These are phyloP conservation scores for Paxillus ammoniavirescens DNA, from an alignment of 768 basidiomycete species.

Conservation along the genomic window DNA sequence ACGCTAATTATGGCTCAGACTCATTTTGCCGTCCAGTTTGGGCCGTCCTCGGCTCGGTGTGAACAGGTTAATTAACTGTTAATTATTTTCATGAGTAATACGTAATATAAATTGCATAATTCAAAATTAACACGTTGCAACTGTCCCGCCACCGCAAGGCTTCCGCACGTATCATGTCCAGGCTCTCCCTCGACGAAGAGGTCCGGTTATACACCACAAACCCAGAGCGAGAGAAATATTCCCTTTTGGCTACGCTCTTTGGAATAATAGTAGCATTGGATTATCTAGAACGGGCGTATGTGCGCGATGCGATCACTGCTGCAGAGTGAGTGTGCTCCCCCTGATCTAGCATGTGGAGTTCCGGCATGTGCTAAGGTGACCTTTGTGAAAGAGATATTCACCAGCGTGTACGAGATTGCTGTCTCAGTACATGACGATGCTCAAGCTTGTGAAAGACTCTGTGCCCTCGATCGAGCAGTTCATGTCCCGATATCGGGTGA, in stretches of 20 bases:
- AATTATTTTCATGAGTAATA: no score
- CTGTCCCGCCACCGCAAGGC: no score
- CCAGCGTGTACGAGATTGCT: conserved; percentile 93
- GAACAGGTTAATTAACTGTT: no score
- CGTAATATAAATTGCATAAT: no score
- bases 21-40: no score
- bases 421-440: conserved; percentile 96
- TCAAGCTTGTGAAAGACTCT: conserved; percentile 90
- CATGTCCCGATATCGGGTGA: conserved; percentile 82
- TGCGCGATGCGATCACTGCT: conserved; percentile 87
- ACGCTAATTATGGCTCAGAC: no score
- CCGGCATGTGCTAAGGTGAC: conserved; percentile 6
- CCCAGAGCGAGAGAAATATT: conserved; percentile 85
- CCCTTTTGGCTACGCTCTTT: conserved; percentile 85
- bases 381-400: conserved; percentile 72
- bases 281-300: conserved; percentile 93
- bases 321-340: conserved; percentile 66
- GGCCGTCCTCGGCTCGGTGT: no score
- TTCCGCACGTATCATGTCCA: conserved; percentile 26
- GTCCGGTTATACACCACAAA: conserved; percentile 86
- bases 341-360: not conserved
- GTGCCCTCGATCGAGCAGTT: conserved; percentile 86
- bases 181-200: conserved; percentile 82
- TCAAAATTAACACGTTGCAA: no score
- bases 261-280: conserved; percentile 90